These are phyloP conservation scores for Cordyceps cateniannulata DNA, from an alignment of 2,329 filamentous ascomycete species.

Conservation along the genomic window DNA sequence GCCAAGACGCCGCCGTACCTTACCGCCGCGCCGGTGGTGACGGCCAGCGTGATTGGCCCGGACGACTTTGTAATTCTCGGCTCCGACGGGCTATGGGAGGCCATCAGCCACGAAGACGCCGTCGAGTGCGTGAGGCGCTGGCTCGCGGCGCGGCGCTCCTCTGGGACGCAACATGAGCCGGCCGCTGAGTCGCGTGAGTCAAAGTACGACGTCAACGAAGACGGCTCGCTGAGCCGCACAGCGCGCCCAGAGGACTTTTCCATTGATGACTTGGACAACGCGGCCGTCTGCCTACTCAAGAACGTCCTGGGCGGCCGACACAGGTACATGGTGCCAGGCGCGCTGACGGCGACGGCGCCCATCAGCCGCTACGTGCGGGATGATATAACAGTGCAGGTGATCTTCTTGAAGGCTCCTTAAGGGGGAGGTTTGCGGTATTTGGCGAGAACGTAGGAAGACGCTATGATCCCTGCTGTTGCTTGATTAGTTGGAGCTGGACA, in stretches of 20 bases:
- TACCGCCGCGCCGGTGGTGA: conserved; percentile 13
- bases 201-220: conserved; percentile 12
- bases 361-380: conserved; percentile 60
- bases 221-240: conserved; percentile 20
- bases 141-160: conserved; percentile 10
- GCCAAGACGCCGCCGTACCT: conserved; percentile 14
- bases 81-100: conserved; percentile 16
- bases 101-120: conserved; percentile 14
- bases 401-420: conserved; percentile 43
- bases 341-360: conserved; percentile 65
- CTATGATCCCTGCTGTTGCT: no score
- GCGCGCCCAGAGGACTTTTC: conserved; percentile 52
- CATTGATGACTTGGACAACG: conserved; percentile 68
- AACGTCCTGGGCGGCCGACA: conserved; percentile 76
- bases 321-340: conserved; percentile 64
- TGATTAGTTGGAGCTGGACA: no score
- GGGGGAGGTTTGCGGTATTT: no score
- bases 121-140: conserved; percentile 14
- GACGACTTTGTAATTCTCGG: conserved; percentile 16
- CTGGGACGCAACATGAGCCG: neutral
- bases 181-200: neutral
- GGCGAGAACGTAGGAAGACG: no score
- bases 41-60: conserved; percentile 1
- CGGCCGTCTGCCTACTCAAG: conserved; percentile 71
- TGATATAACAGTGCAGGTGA: conserved; percentile 78